These are phyloP conservation scores for Hypoxylon crocopeplum DNA, from an alignment of 495 filamentous ascomycete genomes.

Conservation along the genomic window DNA sequence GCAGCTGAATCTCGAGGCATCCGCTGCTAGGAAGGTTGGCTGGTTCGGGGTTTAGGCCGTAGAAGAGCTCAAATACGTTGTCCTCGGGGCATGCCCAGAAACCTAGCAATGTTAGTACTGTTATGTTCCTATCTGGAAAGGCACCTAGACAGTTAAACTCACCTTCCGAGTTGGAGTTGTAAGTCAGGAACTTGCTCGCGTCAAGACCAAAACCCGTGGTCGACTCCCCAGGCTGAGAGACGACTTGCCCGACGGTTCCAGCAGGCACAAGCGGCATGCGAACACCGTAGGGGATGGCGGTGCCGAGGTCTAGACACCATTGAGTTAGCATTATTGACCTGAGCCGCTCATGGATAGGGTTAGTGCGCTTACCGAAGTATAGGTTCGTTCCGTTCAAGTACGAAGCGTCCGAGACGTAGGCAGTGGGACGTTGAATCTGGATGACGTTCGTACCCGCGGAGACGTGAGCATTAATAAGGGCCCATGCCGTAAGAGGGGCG, in stretches of 20 bases:
- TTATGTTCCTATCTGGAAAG: background rate
- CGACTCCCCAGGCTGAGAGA: slow-evolving; percentile 1
- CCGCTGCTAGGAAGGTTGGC: slow-evolving; percentile 17
- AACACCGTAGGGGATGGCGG: background rate
- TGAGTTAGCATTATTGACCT: background rate
- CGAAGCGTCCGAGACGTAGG: slow-evolving; percentile 13
- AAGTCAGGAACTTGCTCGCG: background rate
- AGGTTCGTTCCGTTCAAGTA: slow-evolving; percentile 17
- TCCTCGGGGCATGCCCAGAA: slow-evolving; percentile 15
- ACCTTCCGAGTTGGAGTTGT: slow-evolving; percentile 9
- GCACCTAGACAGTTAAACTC: background rate
- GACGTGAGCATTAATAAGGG: slow-evolving; percentile 15
- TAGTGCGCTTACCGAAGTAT: slow-evolving; percentile 12
- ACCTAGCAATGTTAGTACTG: background rate
- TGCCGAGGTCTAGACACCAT: slow-evolving; percentile 1
- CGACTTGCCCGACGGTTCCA: slow-evolving; percentile 48
- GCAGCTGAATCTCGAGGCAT: slow-evolving; percentile 15
- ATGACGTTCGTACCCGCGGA: slow-evolving; percentile 13
- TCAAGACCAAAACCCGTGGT: slow-evolving; percentile 7
- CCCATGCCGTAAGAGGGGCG: slow-evolving; percentile 11
- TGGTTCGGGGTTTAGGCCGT: slow-evolving; percentile 11
- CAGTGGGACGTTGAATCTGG: slow-evolving; percentile 20
- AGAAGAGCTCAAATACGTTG: slow-evolving; percentile 6
- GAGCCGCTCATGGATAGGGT: background rate
- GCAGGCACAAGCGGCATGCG: slow-evolving; percentile 3